phyloP scores from a whole-genome alignment of 805 yeast genomes.

The Lachancea waltii region DNA sequence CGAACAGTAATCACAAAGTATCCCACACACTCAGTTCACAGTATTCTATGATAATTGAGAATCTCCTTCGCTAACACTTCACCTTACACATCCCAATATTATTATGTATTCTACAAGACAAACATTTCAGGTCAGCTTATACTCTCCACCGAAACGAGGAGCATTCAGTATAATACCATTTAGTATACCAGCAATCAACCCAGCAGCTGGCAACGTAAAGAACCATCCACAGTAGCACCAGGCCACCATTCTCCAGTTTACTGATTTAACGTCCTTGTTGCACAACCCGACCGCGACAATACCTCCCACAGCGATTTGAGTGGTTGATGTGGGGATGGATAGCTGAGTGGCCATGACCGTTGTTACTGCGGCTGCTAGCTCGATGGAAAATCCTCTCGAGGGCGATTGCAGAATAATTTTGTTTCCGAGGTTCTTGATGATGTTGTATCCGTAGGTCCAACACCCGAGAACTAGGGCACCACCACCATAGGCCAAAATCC shows the following conservation, averaged over 20 bases:
- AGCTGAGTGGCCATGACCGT: slow-evolving; percentile 70
- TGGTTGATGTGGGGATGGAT: slow-evolving; percentile 67
- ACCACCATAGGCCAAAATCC: slow-evolving; percentile 67
- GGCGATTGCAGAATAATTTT: slow-evolving; percentile 71
- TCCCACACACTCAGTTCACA: too few species aligned
- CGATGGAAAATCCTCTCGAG: slow-evolving; percentile 69
- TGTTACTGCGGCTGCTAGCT: slow-evolving; percentile 72
- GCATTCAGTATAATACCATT: slow-evolving; percentile 61
- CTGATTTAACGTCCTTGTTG: slow-evolving; percentile 54
- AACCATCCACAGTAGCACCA: slow-evolving; percentile 73
- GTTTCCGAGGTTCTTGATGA: slow-evolving; percentile 68
- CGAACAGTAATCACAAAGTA: too few species aligned
- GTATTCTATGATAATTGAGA: too few species aligned
- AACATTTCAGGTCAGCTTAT: slow-evolving; percentile 16
- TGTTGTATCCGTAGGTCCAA: slow-evolving; percentile 67
- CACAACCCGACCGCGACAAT: slow-evolving; percentile 71
- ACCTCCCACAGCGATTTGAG: slow-evolving; percentile 75
- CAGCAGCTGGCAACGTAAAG: slow-evolving; percentile 67
- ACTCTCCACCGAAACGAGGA: slow-evolving; percentile 41
- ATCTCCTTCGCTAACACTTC: too few species aligned
- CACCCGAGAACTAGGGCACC: slow-evolving; percentile 58
- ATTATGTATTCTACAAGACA: too few species aligned
- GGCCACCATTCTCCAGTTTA: slow-evolving; percentile 70
- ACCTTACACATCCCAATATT: background rate
- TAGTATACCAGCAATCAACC: slow-evolving; percentile 60